Conservation (phyloP, 2,329 filamentous ascomycete species). For the Colletotrichum endophyticum region DNA sequence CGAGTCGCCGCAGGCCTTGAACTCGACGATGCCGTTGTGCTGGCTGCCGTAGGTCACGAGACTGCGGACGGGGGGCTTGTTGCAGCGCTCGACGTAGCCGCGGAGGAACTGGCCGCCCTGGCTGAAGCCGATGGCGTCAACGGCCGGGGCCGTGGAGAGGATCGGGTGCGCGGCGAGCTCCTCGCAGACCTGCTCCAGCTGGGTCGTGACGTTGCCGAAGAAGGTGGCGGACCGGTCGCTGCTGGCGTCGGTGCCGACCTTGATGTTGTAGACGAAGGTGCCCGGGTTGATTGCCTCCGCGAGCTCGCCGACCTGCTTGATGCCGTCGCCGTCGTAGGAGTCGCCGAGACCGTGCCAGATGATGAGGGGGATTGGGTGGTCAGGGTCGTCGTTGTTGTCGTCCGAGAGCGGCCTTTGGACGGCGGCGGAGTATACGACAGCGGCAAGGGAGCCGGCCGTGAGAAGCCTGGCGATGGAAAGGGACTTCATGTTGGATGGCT, state of each 20-base stretch:
- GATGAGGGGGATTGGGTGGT: constrained; percentile 81
- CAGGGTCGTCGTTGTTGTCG: constrained; percentile 46
- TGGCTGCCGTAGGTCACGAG: constrained; percentile 90
- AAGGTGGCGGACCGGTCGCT: constrained; percentile 85
- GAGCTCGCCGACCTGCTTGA: constrained; percentile 73
- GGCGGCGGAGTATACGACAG: constrained; percentile 23
- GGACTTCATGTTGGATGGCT: constrained; percentile 29
- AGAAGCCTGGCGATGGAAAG: constrained; percentile 36
- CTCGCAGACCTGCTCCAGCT: constrained; percentile 79
- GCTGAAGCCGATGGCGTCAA: constrained; percentile 93
- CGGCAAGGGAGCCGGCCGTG: constrained; percentile 29
- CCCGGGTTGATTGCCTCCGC: constrained; percentile 77
- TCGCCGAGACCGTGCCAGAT: constrained; percentile 92
- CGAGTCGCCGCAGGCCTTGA: constrained; percentile 71
- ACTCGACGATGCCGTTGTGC: constrained; percentile 89
- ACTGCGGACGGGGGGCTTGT: constrained; percentile 73
- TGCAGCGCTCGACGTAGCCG: constrained; percentile 88
- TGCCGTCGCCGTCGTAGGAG: constrained; percentile 76
- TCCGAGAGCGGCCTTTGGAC: constrained; percentile 18
- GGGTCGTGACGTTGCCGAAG: constrained; percentile 84
- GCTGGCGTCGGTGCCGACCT: constrained; percentile 67
- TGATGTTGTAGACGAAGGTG: constrained; percentile 83
- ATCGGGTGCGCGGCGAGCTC: constrained; percentile 78
- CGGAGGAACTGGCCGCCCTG: constrained; percentile 97
- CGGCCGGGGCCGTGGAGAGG: constrained; percentile 78